Conservation (phyloP, 2,329 filamentous ascomycete genomes). For the Leptosphaerulina australis region DNA sequence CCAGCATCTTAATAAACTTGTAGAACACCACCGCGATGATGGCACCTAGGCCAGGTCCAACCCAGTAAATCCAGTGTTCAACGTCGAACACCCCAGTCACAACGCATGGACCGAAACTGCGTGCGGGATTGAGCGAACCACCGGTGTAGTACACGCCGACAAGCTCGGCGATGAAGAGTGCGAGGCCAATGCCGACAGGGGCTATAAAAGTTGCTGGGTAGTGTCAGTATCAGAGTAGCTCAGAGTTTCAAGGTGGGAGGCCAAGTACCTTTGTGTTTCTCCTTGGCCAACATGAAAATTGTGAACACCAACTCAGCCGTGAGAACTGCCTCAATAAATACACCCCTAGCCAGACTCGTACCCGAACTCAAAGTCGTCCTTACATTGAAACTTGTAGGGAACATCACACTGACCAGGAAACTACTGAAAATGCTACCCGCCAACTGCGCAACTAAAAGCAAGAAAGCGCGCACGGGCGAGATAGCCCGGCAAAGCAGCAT, state of each 20-base stretch:
- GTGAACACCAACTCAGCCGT: conserved; percentile 48
- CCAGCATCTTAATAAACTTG: conserved; percentile 53
- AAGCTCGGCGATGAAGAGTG: conserved; percentile 68
- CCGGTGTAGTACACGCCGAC: conserved; percentile 57
- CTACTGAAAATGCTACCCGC: conserved; percentile 53
- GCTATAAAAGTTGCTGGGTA: conserved; percentile 67
- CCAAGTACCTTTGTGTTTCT: conserved; percentile 65
- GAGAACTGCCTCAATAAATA: conserved; percentile 52
- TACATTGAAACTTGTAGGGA: conserved; percentile 55
- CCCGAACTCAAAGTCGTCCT: conserved; percentile 51
- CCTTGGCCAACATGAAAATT: conserved; percentile 66
- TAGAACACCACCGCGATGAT: conserved; percentile 59
- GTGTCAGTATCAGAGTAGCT: background rate
- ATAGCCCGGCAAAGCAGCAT: conserved; percentile 50
- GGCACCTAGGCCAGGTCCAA: conserved; percentile 52
- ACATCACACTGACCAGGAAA: conserved; percentile 53
- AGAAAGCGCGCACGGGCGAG: conserved; percentile 49
- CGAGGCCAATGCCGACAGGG: conserved; percentile 72
- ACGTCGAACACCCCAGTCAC: conserved; percentile 49
- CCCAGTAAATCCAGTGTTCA: conserved; percentile 59
- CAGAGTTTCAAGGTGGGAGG: background rate
- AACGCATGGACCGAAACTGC: conserved; percentile 55
- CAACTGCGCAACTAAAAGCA: conserved; percentile 55
- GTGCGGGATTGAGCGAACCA: conserved; percentile 55
- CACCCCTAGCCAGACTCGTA: conserved; percentile 52